Evolutionary conservation across 768 basidiomycete species (phyloP).

Genomic region (Lepiota brunneoincarnata): DNA sequence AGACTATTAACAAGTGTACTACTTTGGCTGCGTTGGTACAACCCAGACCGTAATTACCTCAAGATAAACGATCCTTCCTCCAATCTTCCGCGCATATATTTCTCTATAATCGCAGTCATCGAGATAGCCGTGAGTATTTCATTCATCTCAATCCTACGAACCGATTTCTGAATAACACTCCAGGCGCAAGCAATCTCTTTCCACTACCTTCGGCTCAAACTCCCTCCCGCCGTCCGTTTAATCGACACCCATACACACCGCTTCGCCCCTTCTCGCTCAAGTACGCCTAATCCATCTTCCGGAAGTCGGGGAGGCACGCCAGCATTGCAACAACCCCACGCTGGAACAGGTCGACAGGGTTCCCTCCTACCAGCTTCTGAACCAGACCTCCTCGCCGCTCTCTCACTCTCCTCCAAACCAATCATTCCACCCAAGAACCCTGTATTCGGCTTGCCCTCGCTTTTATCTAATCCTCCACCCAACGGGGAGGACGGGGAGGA

Average conservation of each 20-base stretch:
- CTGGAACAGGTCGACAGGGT: background rate
- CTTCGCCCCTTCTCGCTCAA: conserved; percentile 36
- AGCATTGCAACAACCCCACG: conserved; percentile 15
- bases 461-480: conserved; percentile 30
- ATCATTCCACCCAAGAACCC: conserved; percentile 46
- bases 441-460: conserved; percentile 71
- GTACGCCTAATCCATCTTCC: conserved; percentile 37
- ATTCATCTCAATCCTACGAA: conserved; percentile 1
- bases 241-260: conserved; percentile 52
- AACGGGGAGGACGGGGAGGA: conserved; percentile 30
- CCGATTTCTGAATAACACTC: conserved; percentile 2
- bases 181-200: conserved; percentile 55
- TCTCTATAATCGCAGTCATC: conserved; percentile 38
- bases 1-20: conserved; percentile 46
- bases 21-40: conserved; percentile 41
- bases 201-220: conserved; percentile 58
- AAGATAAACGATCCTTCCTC: conserved; percentile 33
- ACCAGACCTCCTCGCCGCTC: conserved; percentile 57
- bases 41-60: conserved; percentile 36
- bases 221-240: conserved; percentile 69
- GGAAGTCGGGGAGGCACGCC: conserved; percentile 16
- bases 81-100: conserved; percentile 40
- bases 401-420: conserved; percentile 66
- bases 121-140: conserved; percentile 54
- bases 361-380: conserved; percentile 30